phyloP scores from a whole-genome alignment of 441 rosid species.

The Melastoma candidum region DNA sequence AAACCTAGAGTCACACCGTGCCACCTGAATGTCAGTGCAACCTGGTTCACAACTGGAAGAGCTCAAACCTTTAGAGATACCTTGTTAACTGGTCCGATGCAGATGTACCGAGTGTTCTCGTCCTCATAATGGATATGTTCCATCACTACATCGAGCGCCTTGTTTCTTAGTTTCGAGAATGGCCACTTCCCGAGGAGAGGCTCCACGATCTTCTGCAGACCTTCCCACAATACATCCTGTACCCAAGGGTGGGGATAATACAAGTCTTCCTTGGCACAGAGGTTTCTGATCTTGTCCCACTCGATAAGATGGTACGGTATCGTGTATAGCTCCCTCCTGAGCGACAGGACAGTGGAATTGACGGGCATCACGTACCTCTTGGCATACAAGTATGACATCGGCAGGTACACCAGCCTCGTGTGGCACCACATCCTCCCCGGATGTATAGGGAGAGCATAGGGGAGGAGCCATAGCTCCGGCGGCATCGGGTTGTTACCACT shows the following conservation, averaged over 20 bases:
- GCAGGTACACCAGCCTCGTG: slow-evolving; percentile 58
- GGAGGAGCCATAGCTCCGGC: slow-evolving; percentile 71
- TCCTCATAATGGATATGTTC: slow-evolving; percentile 18
- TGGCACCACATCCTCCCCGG: slow-evolving; percentile 83
- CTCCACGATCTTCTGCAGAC: slow-evolving; percentile 15
- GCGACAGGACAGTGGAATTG: slow-evolving; percentile 36
- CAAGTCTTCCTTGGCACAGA: slow-evolving; percentile 38
- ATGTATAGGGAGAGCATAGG: slow-evolving; percentile 49
- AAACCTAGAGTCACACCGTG: slow-evolving; percentile 4
- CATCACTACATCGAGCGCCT: slow-evolving; percentile 11
- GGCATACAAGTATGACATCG: slow-evolving; percentile 63
- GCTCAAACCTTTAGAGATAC: not conserved
- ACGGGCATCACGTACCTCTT: slow-evolving; percentile 47
- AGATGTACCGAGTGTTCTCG: slow-evolving; percentile 14
- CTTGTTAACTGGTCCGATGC: slow-evolving; percentile 18
- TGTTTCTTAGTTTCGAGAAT: slow-evolving; percentile 10
- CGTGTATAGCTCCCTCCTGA: slow-evolving; percentile 47
- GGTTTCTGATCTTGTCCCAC: slow-evolving; percentile 47
- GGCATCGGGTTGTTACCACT: slow-evolving; percentile 65
- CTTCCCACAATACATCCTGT: slow-evolving; percentile 13
- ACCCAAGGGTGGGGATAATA: slow-evolving; percentile 10
- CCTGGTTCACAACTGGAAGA: too few species aligned
- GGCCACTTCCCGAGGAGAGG: slow-evolving; percentile 17
- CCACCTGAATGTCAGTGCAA: too few species aligned
- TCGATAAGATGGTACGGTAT: slow-evolving; percentile 45